A percentile compares a stretch with the other conserved stretches of the same genome.
phyloP scores from a whole-genome alignment of 495 filamentous ascomycete genomes.

The Pseudoneurospora amorphoporcata region DNA sequence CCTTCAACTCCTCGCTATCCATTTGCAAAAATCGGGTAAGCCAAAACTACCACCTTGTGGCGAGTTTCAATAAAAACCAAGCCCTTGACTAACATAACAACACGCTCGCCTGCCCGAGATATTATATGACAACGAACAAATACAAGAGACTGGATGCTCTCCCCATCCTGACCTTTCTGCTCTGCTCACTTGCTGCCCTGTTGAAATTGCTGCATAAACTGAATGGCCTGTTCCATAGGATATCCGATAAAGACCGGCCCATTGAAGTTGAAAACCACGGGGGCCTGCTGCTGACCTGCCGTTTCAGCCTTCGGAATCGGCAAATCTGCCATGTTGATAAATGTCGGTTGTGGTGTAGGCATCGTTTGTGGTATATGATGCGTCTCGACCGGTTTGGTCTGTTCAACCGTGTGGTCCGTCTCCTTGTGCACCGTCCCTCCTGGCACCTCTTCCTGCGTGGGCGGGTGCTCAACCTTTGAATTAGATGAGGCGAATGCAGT shows the following conservation, averaged over 20 bases:
- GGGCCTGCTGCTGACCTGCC: slow-evolving; percentile 24
- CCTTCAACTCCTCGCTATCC: slow-evolving; percentile 7
- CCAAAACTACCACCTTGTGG: not conserved
- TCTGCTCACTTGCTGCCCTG: slow-evolving; percentile 4
- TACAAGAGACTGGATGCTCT: not conserved
- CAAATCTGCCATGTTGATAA: slow-evolving; percentile 26
- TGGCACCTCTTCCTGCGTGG: slow-evolving; percentile 3
- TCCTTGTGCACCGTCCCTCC: not conserved
- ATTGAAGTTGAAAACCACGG: slow-evolving; percentile 59
- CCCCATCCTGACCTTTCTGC: not conserved
- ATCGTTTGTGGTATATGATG: not conserved
- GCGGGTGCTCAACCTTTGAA: slow-evolving; percentile 15
- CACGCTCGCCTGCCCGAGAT: not conserved
- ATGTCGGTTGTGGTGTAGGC: slow-evolving; percentile 24
- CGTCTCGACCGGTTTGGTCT: slow-evolving; percentile 11
- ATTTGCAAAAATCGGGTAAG: not conserved
- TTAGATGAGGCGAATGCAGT: slow-evolving; percentile 3
- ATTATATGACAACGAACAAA: not conserved
- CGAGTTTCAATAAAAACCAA: not conserved
- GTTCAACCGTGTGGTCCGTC: slow-evolving; percentile 10
- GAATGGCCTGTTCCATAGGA: slow-evolving; percentile 64
- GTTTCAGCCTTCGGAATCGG: slow-evolving; percentile 13
- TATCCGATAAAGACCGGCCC: slow-evolving; percentile 89
- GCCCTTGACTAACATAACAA: not conserved
- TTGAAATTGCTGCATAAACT: slow-evolving; percentile 51